Evolutionary conservation across 73 alveolate genomes (phyloP), one percentile per base, ranked within the genome.

Genomic region (Tetrahymena borealis): DNA sequence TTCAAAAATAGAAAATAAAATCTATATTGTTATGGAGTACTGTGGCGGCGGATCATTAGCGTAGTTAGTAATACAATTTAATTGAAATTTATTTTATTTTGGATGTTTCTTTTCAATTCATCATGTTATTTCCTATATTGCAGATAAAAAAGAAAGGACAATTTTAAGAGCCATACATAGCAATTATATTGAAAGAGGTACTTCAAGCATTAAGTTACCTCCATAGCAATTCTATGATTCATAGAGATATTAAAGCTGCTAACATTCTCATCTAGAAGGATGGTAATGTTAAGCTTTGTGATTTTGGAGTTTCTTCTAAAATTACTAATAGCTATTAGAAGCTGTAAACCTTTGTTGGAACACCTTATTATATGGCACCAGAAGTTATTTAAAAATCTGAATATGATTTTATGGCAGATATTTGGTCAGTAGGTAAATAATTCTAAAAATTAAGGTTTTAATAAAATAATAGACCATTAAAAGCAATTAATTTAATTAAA

Each of bases 361-460:
- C 99, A 0, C 99, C 99, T 32, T 97, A 95, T 90, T 98, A 99
- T 98, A 98, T 98, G 99, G 94, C 98, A 37, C 99, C 99, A 1
- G 99, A 98, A 78, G 99, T 98, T 18, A 92, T 98, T 18, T 90
- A 91, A 38, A 36, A 94, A 39, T 93, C 97, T 39, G 96, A 95
- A 10, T 97, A 98, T 91, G 97, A 98, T 94, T 94, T 95, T 90
- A 97, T 96, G 91, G 95, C 99, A 77, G 99, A 98, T 96, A 98
- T 98, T 42, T 98, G 99, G 99, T 96, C 98, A 24, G 85, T 60
- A 7, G 85, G 85, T 60, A 60, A 60, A 20, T 4, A 20, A 60
- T n/a, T 18, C 10, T 15, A 20, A 15, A 18, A 18, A 3, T 15
- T 1, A 1, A 24, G n/a, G 9, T 60, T 0, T 10, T 0, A 0